phyloP scores from a whole-genome alignment of 139 green algal genomes.

The Diplosphaera chodatii region DNA sequence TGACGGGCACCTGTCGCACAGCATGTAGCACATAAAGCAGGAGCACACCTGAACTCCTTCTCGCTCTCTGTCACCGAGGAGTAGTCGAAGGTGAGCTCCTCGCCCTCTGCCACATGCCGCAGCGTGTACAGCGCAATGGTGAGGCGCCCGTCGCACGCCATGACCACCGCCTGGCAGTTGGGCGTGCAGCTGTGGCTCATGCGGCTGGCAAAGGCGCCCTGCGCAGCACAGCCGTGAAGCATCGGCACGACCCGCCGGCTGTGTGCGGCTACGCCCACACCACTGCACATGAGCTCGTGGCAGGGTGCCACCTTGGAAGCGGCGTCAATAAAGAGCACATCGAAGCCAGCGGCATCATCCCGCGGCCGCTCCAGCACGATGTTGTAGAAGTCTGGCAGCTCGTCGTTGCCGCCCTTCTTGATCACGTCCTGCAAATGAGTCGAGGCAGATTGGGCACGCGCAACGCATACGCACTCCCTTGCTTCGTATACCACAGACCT shows the following conservation, averaged over 20 bases:
- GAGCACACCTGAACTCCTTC: constrained; percentile 58
- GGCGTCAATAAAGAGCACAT: constrained; percentile 89
- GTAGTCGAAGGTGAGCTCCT: constrained; percentile 91
- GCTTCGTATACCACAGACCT: too few species aligned
- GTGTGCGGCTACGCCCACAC: too few species aligned
- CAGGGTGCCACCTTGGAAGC: constrained; percentile 56
- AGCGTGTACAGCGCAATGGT: constrained; percentile 85
- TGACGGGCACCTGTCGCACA: too few species aligned
- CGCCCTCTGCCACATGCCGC: constrained; percentile 46
- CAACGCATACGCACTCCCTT: too few species aligned
- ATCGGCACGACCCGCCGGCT: too few species aligned
- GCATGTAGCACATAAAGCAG: too few species aligned
- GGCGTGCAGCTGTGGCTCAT: constrained; percentile 91
- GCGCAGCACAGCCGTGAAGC: too few species aligned
- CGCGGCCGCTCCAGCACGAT: constrained; percentile 77
- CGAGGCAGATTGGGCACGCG: too few species aligned
- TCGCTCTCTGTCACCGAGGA: constrained; percentile 76
- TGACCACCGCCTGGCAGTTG: constrained; percentile 82
- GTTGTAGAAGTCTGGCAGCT: constrained; percentile 94
- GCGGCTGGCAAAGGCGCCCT: constrained; percentile 74
- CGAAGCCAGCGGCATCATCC: constrained; percentile 64
- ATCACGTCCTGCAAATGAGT: constrained; percentile 75
- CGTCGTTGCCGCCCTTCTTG: constrained; percentile 61
- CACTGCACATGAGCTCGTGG: too few species aligned
- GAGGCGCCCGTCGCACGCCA: constrained; percentile 63